These are phyloP conservation scores for Symbiotaphrina buchneri DNA, from an alignment of 495 filamentous ascomycete genomes.

Conservation along the genomic window DNA sequence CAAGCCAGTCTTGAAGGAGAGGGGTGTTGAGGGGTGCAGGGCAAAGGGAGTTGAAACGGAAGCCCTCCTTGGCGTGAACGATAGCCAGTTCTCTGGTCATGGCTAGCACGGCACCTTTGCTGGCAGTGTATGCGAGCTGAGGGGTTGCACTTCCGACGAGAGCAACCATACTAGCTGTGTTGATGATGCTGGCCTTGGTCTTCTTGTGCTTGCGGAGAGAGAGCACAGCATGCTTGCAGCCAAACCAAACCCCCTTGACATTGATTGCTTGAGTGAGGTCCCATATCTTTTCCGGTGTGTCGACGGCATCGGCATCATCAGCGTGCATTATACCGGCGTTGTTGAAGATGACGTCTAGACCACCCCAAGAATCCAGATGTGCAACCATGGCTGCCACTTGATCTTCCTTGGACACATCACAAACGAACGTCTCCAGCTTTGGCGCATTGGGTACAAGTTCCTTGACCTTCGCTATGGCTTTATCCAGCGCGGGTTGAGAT, in stretches of 20 bases:
- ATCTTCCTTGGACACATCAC: slow-evolving; percentile 49
- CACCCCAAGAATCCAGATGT: slow-evolving; percentile 60
- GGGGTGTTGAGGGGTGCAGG: slow-evolving; percentile 78
- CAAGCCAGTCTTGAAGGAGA: slow-evolving; percentile 88
- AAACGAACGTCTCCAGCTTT: slow-evolving; percentile 35
- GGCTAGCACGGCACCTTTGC: slow-evolving; percentile 84
- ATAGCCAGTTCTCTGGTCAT: slow-evolving; percentile 22
- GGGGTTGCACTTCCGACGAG: slow-evolving; percentile 86
- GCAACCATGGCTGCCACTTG: slow-evolving; percentile 51
- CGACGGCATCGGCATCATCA: slow-evolving; percentile 64
- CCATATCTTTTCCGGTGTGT: slow-evolving; percentile 82
- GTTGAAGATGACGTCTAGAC: slow-evolving; percentile 94
- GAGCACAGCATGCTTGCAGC: slow-evolving; percentile 78
- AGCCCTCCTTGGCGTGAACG: slow-evolving; percentile 15
- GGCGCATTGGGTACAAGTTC: slow-evolving; percentile 39
- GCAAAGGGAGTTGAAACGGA: slow-evolving; percentile 79
- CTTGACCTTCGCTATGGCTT: slow-evolving; percentile 44
- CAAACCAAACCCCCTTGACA: slow-evolving; percentile 97
- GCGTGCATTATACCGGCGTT: slow-evolving; percentile 97
- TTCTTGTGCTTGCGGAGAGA: slow-evolving; percentile 64
- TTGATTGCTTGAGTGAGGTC: slow-evolving; percentile 87
- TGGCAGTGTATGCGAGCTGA: slow-evolving; percentile 86
- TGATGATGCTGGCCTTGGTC: slow-evolving; percentile 63
- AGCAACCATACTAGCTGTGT: slow-evolving; percentile 84
- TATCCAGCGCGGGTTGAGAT: slow-evolving; percentile 45